These are phyloP conservation scores for Collybia mongolica DNA, from an alignment of 768 basidiomycete species.

Conservation along the genomic window DNA sequence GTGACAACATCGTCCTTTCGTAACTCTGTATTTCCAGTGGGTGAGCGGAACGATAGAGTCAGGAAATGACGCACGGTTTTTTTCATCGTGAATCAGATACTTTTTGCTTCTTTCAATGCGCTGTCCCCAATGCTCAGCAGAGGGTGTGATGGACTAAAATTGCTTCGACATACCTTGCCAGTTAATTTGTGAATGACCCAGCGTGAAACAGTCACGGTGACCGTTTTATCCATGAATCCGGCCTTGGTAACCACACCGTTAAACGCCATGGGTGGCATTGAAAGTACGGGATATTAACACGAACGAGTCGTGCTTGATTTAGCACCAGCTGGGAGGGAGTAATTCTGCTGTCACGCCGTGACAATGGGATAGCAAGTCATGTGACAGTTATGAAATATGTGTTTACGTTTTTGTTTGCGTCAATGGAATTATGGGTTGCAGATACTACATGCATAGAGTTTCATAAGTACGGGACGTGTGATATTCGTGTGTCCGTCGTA, in stretches of 20 bases:
- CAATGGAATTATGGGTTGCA: too few species aligned
- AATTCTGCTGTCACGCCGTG: too few species aligned
- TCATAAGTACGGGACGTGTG: too few species aligned
- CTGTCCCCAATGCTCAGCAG: slow-evolving; percentile 32
- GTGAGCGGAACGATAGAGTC: neutral
- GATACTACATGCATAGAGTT: too few species aligned
- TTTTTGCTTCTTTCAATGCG: slow-evolving; percentile 76
- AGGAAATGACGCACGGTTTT: slow-evolving; percentile 51
- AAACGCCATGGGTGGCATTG: slow-evolving; percentile 79
- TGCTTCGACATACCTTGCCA: slow-evolving; percentile 58
- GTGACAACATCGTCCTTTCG: slow-evolving; percentile 68
- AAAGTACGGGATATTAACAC: neutral
- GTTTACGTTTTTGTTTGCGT: too few species aligned
- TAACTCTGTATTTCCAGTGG: slow-evolving; percentile 40
- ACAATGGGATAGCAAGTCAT: too few species aligned
- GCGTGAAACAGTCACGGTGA: slow-evolving; percentile 78
- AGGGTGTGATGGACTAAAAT: neutral
- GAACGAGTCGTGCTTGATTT: too few species aligned
- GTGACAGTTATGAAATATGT: too few species aligned
- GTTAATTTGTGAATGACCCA: slow-evolving; percentile 71
- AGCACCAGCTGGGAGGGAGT: too few species aligned
- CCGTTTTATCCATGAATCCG: slow-evolving; percentile 83
- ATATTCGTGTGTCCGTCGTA: too few species aligned
- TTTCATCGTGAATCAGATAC: slow-evolving; percentile 73
- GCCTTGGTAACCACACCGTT: slow-evolving; percentile 76